Percentiles rank a stretch among this genome's conserved stretches.
phyloP scores from a whole-genome alignment of 208 protist species.

The Trypanosoma vivax region DNA sequence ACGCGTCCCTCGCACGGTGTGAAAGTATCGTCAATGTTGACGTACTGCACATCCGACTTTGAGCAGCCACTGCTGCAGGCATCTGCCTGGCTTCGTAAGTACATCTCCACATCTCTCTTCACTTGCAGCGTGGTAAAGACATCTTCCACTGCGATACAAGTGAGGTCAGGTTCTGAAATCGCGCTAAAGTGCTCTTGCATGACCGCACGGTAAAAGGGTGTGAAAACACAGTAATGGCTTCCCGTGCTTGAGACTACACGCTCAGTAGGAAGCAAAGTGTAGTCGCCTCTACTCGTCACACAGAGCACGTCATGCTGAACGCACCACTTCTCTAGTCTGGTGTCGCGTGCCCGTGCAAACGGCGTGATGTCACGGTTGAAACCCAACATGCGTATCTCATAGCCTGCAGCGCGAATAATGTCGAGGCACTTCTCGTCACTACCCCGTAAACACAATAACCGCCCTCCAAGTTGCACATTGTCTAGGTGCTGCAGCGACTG shows the following conservation, averaged over 20 bases:
- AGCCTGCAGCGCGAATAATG: conserved; percentile 26
- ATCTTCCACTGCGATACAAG: conserved; percentile 7
- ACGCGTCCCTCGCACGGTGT: conserved; percentile 17
- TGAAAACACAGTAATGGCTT: conserved; percentile 71
- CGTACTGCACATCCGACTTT: background rate
- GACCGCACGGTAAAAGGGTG: conserved; percentile 56
- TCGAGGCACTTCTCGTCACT: conserved; percentile 40
- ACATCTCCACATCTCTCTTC: conserved; percentile 2
- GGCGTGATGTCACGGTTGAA: conserved; percentile 77
- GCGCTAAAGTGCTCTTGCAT: conserved; percentile 26
- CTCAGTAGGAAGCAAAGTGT: conserved; percentile 46
- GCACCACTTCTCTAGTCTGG: conserved; percentile 33
- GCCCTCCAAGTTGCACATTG: conserved; percentile 35
- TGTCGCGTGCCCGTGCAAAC: conserved; percentile 52
- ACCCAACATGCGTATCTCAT: conserved; percentile 38
- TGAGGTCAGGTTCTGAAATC: conserved; percentile 20
- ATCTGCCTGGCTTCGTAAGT: conserved; percentile 8
- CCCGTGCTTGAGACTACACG: conserved; percentile 25
- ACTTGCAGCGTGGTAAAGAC: conserved; percentile 10
- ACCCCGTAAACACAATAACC: conserved; percentile 59
- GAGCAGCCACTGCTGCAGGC: conserved; percentile 13
- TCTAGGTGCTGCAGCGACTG: conserved; percentile 57
- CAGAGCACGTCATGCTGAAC: conserved; percentile 17
- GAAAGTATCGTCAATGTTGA: conserved; percentile 14
- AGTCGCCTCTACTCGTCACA: conserved; percentile 38